Base-by-base conservation (phyloP, 1,139 yeast genomes). In the Pichia cactophila region DNA sequence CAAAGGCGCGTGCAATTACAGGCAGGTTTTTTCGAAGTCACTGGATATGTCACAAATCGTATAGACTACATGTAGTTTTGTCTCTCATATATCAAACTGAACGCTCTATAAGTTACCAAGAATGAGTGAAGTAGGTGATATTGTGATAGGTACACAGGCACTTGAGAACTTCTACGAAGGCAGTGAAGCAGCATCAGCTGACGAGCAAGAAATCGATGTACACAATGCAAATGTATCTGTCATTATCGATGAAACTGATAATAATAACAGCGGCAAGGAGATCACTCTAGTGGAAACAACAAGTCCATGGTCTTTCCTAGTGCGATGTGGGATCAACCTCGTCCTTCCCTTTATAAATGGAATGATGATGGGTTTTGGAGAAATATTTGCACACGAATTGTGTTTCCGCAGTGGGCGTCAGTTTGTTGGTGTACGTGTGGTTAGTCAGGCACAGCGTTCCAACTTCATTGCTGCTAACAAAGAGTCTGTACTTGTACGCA, bases 291-390 rank as follows among this genome's bases (percentile, higher is more conserved):
- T 10, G 10, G n/a, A 17, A 14, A 20, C 28, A 11, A 26, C 42
- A 17, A 33, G 43, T 8, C 40, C 43, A 3, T 44, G 49, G 12
- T 23, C 23, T 16, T 48, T 50, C 33, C 28, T 50, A 4, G 37
- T 71, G 49, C 73, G 75, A 39, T 72, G 83, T 23, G 79, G 89
- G 3, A 81, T 92, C 56, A 90, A 92, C 60, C 68, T 90, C 58
- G 66, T 89, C 5, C 70, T 92, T 46, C 98, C 98, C 2, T 89
- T 92, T 61, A 72, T 92, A 55, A 92, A 92, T 63, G 98, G 98
- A 11, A 73, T 92, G 70, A 90, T 90, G 96, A 76, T 92, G 53
- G 98, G 98, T 0, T 88, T 90, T 66, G 98, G 98, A 1, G 98
- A 92, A 69, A 83, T 92, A 26, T 72, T 87, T 56, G 98, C 97